A percentile compares a stretch with the other conserved stretches of the same genome.
Conservation (phyloP, 2,329 filamentous ascomycete species). For the Claviceps quebecensis region DNA sequence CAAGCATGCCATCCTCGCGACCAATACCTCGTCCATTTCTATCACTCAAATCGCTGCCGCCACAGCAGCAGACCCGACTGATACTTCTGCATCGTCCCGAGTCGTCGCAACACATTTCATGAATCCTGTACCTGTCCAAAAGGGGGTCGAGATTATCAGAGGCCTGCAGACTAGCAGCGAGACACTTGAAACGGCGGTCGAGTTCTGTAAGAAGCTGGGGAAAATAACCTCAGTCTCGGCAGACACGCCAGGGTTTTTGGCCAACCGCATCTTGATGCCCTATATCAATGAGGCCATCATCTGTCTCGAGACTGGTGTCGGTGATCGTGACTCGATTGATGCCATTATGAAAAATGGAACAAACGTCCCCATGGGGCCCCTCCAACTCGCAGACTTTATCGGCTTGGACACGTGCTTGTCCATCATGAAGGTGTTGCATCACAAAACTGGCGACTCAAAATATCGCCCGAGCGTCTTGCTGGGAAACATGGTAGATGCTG, state of each 20-base stretch:
- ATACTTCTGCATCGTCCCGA: conserved; percentile 68
- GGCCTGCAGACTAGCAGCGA: conserved; percentile 78
- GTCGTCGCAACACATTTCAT: conserved; percentile 97
- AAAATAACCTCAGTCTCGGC: conserved; percentile 80
- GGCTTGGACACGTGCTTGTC: conserved; percentile 89
- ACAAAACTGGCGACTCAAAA: conserved; percentile 88
- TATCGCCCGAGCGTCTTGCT: conserved; percentile 82
- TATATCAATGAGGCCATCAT: conserved; percentile 98
- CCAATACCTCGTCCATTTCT: conserved; percentile 96
- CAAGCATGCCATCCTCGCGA: conserved; percentile 78
- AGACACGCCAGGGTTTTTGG: conserved; percentile 86
- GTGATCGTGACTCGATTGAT: conserved; percentile 82
- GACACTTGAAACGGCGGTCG: conserved; percentile 70
- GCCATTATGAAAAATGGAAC: conserved; percentile 99
- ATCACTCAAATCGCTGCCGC: conserved; percentile 92
- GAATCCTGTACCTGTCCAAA: conserved; percentile 95
- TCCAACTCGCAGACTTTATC: conserved; percentile 92
- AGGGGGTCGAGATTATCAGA: conserved; percentile 94
- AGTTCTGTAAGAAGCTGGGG: conserved; percentile 82
- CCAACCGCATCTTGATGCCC: conserved; percentile 95
- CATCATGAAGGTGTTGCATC: conserved; percentile 91
- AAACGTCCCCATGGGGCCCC: conserved; percentile 93
- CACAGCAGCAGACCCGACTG: conserved; percentile 62
- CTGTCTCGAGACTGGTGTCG: conserved; percentile 86
- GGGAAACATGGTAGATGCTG: conserved; percentile 92